phyloP scores from a whole-genome alignment of 2,329 filamentous ascomycete species.

The Pseudogymnoascus sp. region DNA sequence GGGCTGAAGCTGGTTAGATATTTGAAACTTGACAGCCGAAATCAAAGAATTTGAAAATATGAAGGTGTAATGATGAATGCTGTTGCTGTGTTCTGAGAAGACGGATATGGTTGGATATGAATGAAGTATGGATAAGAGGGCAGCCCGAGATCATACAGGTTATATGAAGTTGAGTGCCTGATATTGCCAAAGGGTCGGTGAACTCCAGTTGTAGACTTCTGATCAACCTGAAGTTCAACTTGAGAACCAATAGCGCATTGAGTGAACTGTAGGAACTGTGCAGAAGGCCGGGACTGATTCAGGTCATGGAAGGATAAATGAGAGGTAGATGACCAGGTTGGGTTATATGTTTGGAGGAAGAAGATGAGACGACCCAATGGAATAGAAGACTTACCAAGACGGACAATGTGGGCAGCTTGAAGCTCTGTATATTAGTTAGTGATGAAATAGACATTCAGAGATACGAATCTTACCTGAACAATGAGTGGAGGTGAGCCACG shows the following conservation, averaged over 20 bases:
- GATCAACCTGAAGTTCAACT: background rate
- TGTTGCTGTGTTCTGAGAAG: background rate
- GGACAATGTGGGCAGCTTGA: background rate
- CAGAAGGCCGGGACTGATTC: background rate
- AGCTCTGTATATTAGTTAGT: conserved; percentile 3
- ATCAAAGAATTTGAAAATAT: background rate
- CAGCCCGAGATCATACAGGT: background rate
- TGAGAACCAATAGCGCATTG: background rate
- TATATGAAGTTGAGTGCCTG: background rate
- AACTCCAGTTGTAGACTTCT: background rate
- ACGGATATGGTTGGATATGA: conserved; percentile 12
- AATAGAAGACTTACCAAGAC: background rate
- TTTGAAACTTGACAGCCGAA: background rate
- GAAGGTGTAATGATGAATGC: background rate
- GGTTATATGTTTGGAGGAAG: background rate
- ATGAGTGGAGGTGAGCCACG: background rate
- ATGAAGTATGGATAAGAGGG: conserved; percentile 8
- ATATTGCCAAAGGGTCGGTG: background rate
- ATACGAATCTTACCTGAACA: background rate
- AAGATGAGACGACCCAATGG: background rate
- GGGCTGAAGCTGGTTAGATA: background rate
- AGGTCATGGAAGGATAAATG: background rate
- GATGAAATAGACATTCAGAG: background rate
- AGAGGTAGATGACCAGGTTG: background rate
- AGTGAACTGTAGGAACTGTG: background rate